Conservation (phyloP, 805 yeast genomes). For the Candida sithepensis region DNA sequence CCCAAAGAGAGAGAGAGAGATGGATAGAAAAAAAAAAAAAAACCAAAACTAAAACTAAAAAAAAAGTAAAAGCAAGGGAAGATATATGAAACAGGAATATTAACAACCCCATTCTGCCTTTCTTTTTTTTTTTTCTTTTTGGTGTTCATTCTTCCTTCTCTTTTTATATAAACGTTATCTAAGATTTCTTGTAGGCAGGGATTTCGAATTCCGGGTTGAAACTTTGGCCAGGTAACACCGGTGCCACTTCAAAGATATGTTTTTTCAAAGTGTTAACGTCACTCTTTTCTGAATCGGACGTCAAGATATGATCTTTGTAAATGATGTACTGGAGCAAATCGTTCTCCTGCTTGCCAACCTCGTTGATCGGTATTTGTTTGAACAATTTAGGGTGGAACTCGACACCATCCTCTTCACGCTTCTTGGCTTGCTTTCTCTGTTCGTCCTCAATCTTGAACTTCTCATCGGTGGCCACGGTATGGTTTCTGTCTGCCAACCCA, state of each 20-base stretch:
- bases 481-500: constrained; percentile 79
- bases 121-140: too few relatives aligned
- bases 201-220: constrained; percentile 61
- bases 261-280: constrained; percentile 46
- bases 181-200: constrained; percentile 60
- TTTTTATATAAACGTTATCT: not conserved
- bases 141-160: too few relatives aligned
- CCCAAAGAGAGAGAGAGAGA: too few relatives aligned
- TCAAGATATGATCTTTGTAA: constrained; percentile 42
- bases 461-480: constrained; percentile 80
- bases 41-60: too few relatives aligned
- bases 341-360: constrained; percentile 26
- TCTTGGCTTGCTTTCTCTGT: constrained; percentile 74
- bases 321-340: constrained; percentile 61
- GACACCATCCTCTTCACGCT: constrained; percentile 71
- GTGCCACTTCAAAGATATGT: constrained; percentile 62
- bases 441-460: constrained; percentile 81
- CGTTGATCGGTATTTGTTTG: constrained; percentile 39
- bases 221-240: constrained; percentile 79
- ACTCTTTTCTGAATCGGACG: constrained; percentile 47
- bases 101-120: too few relatives aligned
- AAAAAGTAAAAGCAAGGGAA: too few relatives aligned
- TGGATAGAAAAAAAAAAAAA: too few relatives aligned
- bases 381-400: constrained; percentile 81
- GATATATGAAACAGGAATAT: too few relatives aligned